Conservation (phyloP, 2,329 filamentous ascomycete species). For the Fusarium hostae region DNA sequence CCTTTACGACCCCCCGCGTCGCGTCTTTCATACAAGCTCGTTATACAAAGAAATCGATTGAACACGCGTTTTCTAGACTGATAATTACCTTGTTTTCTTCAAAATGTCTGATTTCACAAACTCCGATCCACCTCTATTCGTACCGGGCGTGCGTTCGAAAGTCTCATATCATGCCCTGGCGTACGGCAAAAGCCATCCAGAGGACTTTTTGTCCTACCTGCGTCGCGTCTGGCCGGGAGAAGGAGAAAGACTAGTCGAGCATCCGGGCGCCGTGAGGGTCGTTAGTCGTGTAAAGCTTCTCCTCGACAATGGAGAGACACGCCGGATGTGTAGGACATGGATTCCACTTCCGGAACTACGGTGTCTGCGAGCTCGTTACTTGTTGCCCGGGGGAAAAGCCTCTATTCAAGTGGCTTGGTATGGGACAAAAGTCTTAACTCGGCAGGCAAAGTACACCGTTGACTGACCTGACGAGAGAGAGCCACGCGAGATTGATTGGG, state of each 20-base stretch:
- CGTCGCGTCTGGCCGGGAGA: neutral
- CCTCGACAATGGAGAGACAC: neutral
- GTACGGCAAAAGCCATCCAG: neutral
- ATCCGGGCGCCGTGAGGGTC: neutral
- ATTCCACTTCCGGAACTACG: neutral
- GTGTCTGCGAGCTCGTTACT: neutral
- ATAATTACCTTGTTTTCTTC: neutral
- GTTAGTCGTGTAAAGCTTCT: neutral
- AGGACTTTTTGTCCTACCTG: neutral
- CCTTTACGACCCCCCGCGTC: too few species aligned
- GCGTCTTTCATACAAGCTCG: too few species aligned
- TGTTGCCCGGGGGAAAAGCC: neutral
- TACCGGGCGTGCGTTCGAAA: neutral
- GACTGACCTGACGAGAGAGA: too few species aligned
- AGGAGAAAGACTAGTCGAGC: neutral
- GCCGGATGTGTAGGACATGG: neutral
- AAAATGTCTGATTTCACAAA: neutral
- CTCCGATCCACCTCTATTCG: neutral
- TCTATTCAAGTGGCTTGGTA: neutral
- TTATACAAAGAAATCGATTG: too few species aligned
- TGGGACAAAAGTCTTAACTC: neutral
- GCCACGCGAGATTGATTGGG: neutral
- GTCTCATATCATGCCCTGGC: neutral
- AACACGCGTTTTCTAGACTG: too few species aligned
- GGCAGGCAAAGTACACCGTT: too few species aligned